These are phyloP conservation scores for Claviceps spartinae DNA, from an alignment of 2,329 filamentous ascomycete species.

Conservation along the genomic window DNA sequence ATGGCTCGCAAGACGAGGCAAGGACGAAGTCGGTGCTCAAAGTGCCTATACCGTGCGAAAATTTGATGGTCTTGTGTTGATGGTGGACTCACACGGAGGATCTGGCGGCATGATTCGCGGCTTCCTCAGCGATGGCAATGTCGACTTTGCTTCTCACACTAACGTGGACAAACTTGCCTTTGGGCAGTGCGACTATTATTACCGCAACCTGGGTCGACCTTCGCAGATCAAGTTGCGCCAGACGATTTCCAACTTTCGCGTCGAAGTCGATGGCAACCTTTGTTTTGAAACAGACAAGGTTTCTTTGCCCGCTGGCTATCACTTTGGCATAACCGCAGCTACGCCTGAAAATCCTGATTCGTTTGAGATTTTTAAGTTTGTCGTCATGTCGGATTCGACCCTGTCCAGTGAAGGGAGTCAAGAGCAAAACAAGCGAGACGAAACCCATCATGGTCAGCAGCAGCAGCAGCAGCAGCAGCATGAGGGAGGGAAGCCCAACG, in stretches of 20 bases:
- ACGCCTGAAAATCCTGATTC: constrained; percentile 87
- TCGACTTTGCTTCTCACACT: constrained; percentile 62
- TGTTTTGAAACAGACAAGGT: constrained; percentile 82
- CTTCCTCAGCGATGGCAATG: constrained; percentile 83
- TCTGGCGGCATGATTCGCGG: constrained; percentile 69
- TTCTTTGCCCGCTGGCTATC: constrained; percentile 64
- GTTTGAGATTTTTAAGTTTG: constrained; percentile 83
- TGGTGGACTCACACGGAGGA: constrained; percentile 73
- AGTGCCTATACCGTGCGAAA: constrained; percentile 74
- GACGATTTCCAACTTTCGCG: constrained; percentile 51
- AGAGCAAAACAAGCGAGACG: neutral
- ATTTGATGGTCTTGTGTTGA: constrained; percentile 83
- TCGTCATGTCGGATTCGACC: constrained; percentile 47
- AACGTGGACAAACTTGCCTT: constrained; percentile 79
- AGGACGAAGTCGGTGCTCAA: constrained; percentile 48
- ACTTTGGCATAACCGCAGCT: constrained; percentile 75
- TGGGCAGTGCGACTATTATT: constrained; percentile 79
- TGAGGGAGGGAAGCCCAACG: constrained; percentile 12
- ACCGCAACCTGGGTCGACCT: constrained; percentile 80
- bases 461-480: constrained; percentile 20
- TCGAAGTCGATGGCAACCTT: constrained; percentile 62
- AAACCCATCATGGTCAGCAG: constrained; percentile 6
- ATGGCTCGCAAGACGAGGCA: constrained; percentile 69
- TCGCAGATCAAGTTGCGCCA: constrained; percentile 65
- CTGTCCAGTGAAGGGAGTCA: constrained; percentile 8